phyloP scores from a whole-genome alignment of 768 basidiomycete species.

The Melanogaster broomeanus region DNA sequence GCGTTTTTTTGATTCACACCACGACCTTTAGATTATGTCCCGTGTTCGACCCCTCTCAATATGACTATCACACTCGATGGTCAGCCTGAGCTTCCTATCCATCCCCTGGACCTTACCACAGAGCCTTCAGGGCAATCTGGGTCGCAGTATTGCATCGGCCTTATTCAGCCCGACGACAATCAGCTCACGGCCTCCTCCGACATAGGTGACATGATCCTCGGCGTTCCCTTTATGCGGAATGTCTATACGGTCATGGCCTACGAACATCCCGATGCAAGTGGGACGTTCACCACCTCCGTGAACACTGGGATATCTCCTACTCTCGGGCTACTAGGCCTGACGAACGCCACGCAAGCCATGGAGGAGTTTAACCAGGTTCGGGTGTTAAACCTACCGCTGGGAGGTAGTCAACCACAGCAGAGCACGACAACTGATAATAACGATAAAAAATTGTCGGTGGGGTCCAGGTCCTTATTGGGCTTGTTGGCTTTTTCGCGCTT shows the following conservation, averaged over 20 bases:
- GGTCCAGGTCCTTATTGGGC: slow-evolving; percentile 62
- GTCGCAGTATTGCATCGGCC: slow-evolving; percentile 55
- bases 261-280: slow-evolving; percentile 44
- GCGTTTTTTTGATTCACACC: slow-evolving; percentile 8
- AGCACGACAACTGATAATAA: slow-evolving; percentile 7
- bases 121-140: slow-evolving; percentile 44
- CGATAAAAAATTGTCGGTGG: slow-evolving; percentile 51
- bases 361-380: slow-evolving; percentile 71
- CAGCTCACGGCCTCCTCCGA: slow-evolving; percentile 37
- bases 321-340: slow-evolving; percentile 65
- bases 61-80: slow-evolving; percentile 66
- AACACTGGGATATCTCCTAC: slow-evolving; percentile 35
- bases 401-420: slow-evolving; percentile 13
- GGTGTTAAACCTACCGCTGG: slow-evolving; percentile 62
- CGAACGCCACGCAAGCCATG: slow-evolving; percentile 60
- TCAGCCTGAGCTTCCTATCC: slow-evolving; percentile 58
- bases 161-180: slow-evolving; percentile 61
- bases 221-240: slow-evolving; percentile 76
- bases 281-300: slow-evolving; percentile 41
- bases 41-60: slow-evolving; percentile 71
- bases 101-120: slow-evolving; percentile 73
- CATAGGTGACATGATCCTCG: slow-evolving; percentile 73
- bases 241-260: slow-evolving; percentile 79
- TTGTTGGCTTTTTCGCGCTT: slow-evolving; percentile 58
- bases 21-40: slow-evolving; percentile 61